A percentile compares a stretch with the other conserved stretches of the same genome.
phyloP scores from a whole-genome alignment of 768 basidiomycete genomes.

The Calocybe cyanea region DNA sequence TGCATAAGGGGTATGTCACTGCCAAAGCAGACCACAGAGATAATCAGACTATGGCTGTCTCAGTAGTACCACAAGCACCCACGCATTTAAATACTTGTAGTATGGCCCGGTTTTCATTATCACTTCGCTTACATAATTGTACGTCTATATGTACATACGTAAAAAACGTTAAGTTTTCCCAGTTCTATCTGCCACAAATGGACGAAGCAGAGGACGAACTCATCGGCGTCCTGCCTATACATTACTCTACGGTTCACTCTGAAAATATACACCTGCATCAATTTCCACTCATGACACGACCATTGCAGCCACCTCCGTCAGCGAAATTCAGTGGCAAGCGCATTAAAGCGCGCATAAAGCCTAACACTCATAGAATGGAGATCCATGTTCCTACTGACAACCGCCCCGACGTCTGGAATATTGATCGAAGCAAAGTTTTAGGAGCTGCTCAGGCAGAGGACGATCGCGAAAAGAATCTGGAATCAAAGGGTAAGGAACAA shows the following conservation, averaged over 20 bases:
- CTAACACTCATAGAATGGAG: slow-evolving; percentile 58
- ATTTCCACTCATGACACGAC: slow-evolving; percentile 71
- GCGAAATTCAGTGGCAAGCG: slow-evolving; percentile 70
- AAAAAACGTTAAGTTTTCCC: slow-evolving; percentile 5
- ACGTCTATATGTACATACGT: background rate
- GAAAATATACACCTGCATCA: slow-evolving; percentile 77
- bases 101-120: no score
- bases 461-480: slow-evolving; percentile 77
- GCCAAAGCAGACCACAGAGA: background rate
- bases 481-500: slow-evolving; percentile 38
- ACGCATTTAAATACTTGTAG: no score
- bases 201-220: slow-evolving; percentile 52
- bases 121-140: no score
- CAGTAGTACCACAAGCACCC: background rate
- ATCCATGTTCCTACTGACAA: slow-evolving; percentile 81
- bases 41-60: background rate
- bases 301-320: slow-evolving; percentile 74
- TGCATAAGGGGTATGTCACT: no score
- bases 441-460: slow-evolving; percentile 68
- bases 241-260: slow-evolving; percentile 57
- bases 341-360: slow-evolving; percentile 71
- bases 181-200: slow-evolving; percentile 13
- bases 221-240: slow-evolving; percentile 67
- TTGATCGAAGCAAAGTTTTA: slow-evolving; percentile 61
- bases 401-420: slow-evolving; percentile 77